Evolutionary conservation across 768 basidiomycete genomes (phyloP), one percentile per base, ranked within the genome.

Genomic region (Naganishia onofrii): DNA sequence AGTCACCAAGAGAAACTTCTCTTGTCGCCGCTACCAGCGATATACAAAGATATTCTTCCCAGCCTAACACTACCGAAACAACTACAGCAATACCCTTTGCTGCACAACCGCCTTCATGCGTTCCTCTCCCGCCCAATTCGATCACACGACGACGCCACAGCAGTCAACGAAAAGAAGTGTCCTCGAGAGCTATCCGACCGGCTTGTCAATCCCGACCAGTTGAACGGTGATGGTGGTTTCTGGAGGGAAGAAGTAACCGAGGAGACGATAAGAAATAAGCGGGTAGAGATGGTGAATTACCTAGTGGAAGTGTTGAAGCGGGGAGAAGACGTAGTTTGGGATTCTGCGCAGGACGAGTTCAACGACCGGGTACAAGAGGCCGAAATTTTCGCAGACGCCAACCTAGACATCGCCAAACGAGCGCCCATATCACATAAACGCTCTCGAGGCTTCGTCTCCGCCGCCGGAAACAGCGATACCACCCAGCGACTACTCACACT

Each of bases 391-490:
- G 28, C 56, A 3, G 68, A 58, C 13, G 32, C 15, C 9, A 32
- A 28, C 10, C 17, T 5, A 23, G 58, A 58, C 21, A 32, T 53
- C 46, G 58, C 52, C 31, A 57, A 56, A 34, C 56, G 68, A n/a
- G 54, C 38, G 9, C 54, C 67, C 0, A 54, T 58, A 21, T 51
- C 48, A 23, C n/a, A n/a, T 13, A 51, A 51, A 51, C 3, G 48
- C 57, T n/a, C 57, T 23, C 74, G 79, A 55, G 82, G 83, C 0
- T 77, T 83, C 31, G 82, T 82, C 38, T 70, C 82, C 28, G 81
- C 82, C 0, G 82, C 78, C 0, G 83, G 82, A n/a, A 82, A 82
- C 72, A 73, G 74, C 76, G 82, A 83, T 71, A 84, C 83, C 5
- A 76, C 78, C 0, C 53, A 71, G 1, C 77, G 82, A 17, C 73